Base-by-base conservation (phyloP, 805 yeast genomes). In the Blastobotrys peoriensis region DNA sequence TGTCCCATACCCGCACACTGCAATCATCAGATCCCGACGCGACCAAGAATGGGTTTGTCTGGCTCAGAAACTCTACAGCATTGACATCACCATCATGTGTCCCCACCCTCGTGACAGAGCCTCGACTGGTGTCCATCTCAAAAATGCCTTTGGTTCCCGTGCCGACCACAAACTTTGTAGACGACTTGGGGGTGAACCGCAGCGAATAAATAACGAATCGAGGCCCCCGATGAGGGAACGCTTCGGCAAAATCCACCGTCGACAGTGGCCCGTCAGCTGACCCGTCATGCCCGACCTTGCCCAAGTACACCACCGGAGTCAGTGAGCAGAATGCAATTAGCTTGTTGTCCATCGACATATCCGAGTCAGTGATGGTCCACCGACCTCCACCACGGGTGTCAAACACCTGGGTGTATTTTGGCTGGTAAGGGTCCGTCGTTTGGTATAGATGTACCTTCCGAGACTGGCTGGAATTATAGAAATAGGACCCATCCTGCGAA, bases 1-100 rank as follows among this genome's bases (percentile, higher is more conserved):
- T 39, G 54, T 74, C 78, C 78, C 78, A 74, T 69, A 74, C 69
- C 42, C 71, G 57, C 35, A 74, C 65, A 3, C 73, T 67, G 22
- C 74, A 68, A 49, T 74, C 79, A 50, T 74, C 79, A 1, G 75
- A 69, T 0, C 78, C 72, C 64, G 51, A 71, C 71, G 3, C 27
- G 16, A 37, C 17, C 10, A 72, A 66, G 15, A 73, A 65, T 49
- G 71, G 69, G 19, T 52, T 51, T 4, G 48, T 41, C 19, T 51
- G 58, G 35, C 55, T 60, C 27, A 57, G 48, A 38, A 46, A 58
- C 23, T 56, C 38, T 22, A 56, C 63, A 3, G 60, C 56, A 38
- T 59, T 59, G 8, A 59, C 60, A 20, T 59, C 63, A 25, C 46
- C 47, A 16, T 23, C 37, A 35, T 57, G 61, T 5, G 52, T 54